Evolutionary conservation across 129 eudicot genomes (phyloP).

Genomic region (Solidago caesia): DNA sequence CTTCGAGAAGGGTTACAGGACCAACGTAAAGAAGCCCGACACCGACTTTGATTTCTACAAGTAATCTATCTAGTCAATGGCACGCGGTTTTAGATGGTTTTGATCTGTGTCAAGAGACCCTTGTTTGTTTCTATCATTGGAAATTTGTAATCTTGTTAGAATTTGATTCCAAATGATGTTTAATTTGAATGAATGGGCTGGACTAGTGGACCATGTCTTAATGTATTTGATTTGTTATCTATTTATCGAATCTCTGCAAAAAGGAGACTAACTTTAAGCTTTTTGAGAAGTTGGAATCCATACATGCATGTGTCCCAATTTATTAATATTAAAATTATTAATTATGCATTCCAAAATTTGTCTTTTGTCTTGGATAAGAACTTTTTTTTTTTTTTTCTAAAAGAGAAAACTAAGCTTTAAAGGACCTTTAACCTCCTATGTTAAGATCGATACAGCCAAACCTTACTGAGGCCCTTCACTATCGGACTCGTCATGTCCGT

Average conservation of each 20-base stretch:
- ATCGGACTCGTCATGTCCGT: no score
- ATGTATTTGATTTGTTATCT: neutral
- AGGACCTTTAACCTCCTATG: neutral
- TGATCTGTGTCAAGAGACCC: slow-evolving; percentile 53
- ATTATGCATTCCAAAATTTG: neutral
- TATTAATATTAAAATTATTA: neutral
- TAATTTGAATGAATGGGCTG: slow-evolving; percentile 3
- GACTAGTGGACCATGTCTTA: neutral
- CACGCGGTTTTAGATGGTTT: slow-evolving; percentile 36
- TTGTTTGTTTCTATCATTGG: slow-evolving; percentile 20
- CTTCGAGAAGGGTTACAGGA: slow-evolving; percentile 82
- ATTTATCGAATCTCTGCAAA: neutral
- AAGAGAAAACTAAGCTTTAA: neutral
- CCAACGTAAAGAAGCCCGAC: slow-evolving; percentile 84
- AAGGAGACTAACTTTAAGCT: neutral
- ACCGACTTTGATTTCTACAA: slow-evolving; percentile 89
- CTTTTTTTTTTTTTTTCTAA: neutral
- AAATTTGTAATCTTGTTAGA: neutral
- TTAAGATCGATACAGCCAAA: no score
- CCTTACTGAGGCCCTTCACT: no score
- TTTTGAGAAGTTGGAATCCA: slow-evolving; percentile 2
- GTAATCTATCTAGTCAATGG: slow-evolving; percentile 31
- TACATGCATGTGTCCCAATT: neutral
- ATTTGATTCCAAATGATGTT: neutral
- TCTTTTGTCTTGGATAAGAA: slow-evolving; percentile 5